phyloP scores from a whole-genome alignment of 495 filamentous ascomycete genomes.

The Neurospora hispaniola region DNA sequence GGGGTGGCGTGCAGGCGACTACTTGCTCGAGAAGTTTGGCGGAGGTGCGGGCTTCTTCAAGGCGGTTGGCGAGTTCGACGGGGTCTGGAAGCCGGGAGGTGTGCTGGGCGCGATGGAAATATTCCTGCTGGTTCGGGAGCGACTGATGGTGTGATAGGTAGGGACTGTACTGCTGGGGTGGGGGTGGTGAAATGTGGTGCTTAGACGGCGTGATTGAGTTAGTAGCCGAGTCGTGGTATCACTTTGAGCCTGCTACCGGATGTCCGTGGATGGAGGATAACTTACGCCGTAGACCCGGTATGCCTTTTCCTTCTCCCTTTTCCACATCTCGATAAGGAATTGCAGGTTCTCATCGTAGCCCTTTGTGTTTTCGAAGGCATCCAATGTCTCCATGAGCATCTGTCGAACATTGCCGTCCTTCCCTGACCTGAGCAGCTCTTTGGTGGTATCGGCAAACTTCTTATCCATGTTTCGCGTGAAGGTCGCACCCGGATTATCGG shows the following conservation, averaged over 20 bases:
- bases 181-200: background rate
- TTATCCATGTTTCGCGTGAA: constrained; percentile 80
- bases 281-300: constrained; percentile 32
- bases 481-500: constrained; percentile 79
- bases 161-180: background rate
- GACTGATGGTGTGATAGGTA: background rate
- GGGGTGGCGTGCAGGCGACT: constrained; percentile 66
- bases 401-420: constrained; percentile 69
- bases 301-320: constrained; percentile 65
- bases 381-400: constrained; percentile 77
- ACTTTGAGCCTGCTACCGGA: background rate
- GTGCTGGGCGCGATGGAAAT: constrained; percentile 33
- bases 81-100: constrained; percentile 53
- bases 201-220: background rate
- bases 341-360: constrained; percentile 60
- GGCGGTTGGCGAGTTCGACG: constrained; percentile 68
- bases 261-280: constrained; percentile 3
- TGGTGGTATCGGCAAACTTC: constrained; percentile 66
- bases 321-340: constrained; percentile 71
- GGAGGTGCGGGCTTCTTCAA: constrained; percentile 83
- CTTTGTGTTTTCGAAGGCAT: constrained; percentile 58
- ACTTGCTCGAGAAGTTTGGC: constrained; percentile 86
- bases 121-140: constrained; percentile 21
- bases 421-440: constrained; percentile 62
- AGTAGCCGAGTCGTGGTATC: background rate